These are phyloP conservation scores for Ramaria sp. DNA, from an alignment of 768 basidiomycete genomes.

Conservation along the genomic window DNA sequence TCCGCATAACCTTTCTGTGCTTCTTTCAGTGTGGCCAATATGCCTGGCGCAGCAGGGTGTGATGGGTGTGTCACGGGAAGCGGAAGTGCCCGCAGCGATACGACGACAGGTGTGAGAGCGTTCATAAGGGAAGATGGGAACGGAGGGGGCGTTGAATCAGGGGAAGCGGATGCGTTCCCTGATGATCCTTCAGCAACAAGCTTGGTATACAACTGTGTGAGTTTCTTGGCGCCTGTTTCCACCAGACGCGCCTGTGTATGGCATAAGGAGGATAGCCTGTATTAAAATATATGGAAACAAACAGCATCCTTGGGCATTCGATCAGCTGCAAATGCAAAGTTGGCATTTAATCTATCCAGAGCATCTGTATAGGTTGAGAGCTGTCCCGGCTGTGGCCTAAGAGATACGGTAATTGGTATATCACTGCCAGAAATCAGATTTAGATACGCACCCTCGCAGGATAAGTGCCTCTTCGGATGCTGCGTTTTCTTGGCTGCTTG, in stretches of 20 bases:
- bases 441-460: slow-evolving; percentile 51
- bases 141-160: slow-evolving; percentile 41
- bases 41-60: slow-evolving; percentile 61
- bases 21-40: slow-evolving; percentile 56
- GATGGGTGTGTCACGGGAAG: slow-evolving; percentile 74
- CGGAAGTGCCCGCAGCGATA: slow-evolving; percentile 53
- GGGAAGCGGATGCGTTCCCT: slow-evolving; percentile 52
- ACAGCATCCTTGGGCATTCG: slow-evolving; percentile 47
- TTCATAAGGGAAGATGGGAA: slow-evolving; percentile 45
- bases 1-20: slow-evolving; percentile 78
- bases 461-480: slow-evolving; percentile 73
- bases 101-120: slow-evolving; percentile 52
- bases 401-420: not conserved
- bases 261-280: not conserved
- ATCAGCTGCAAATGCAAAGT: slow-evolving; percentile 61
- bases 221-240: slow-evolving; percentile 76
- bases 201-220: slow-evolving; percentile 76
- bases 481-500: slow-evolving; percentile 63
- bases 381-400: slow-evolving; percentile 62
- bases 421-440: not conserved
- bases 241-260: slow-evolving; percentile 49
- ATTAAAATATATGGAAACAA: slow-evolving; percentile 4
- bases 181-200: slow-evolving; percentile 80
- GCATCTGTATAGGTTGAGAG: slow-evolving; percentile 58
- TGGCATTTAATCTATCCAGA: slow-evolving; percentile 66